phyloP scores from a whole-genome alignment of 495 filamentous ascomycete genomes.

The Podospora pseudocomata region DNA sequence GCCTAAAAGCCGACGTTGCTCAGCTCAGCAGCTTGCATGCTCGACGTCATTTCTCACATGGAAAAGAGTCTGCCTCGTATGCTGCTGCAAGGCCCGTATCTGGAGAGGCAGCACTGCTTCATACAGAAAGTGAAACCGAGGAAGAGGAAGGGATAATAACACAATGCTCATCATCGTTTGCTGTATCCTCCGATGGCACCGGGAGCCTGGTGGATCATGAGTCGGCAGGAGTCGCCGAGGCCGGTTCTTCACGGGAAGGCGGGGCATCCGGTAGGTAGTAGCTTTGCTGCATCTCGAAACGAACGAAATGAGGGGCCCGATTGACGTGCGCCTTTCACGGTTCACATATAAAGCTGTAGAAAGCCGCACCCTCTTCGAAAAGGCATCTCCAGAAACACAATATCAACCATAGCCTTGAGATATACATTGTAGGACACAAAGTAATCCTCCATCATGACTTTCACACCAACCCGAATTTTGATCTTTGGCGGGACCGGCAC shows the following conservation, averaged over 20 bases:
- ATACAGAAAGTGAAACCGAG: background rate
- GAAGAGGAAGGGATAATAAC: background rate
- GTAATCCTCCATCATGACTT: slow-evolving; percentile 26
- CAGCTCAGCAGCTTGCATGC: slow-evolving; percentile 4
- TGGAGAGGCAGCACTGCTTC: background rate
- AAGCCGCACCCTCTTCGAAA: background rate
- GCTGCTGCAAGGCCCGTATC: background rate
- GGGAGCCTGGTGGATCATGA: background rate
- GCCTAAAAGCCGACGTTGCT: background rate
- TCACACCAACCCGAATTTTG: slow-evolving; percentile 52
- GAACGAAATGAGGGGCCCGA: slow-evolving; percentile 17
- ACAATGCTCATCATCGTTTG: background rate
- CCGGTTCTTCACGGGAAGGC: background rate
- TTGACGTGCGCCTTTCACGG: slow-evolving; percentile 10
- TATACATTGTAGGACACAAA: background rate
- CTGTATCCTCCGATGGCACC: background rate
- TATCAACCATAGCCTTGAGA: background rate
- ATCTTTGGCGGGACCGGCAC: slow-evolving; percentile 67
- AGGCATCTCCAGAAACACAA: background rate
- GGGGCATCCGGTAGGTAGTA: background rate
- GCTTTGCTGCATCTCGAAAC: background rate
- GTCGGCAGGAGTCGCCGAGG: background rate
- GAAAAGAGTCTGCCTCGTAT: background rate
- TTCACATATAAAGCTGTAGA: background rate
- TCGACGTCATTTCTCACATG: slow-evolving; percentile 5